phyloP scores from a whole-genome alignment of 2,329 filamentous ascomycete genomes.

The Nothophoma quercina region DNA sequence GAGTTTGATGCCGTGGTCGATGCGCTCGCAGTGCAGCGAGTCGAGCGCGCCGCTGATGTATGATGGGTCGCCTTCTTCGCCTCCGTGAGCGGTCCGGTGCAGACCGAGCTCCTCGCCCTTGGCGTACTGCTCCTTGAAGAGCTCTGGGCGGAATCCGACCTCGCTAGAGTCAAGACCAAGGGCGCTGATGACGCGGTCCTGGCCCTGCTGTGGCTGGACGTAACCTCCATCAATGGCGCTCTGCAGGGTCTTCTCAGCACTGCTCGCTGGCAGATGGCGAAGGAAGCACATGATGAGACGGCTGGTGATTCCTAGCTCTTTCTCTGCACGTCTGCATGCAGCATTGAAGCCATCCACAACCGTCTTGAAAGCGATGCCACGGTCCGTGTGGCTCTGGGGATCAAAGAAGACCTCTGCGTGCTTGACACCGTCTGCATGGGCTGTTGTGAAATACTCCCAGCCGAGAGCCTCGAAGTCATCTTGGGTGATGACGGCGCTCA shows the following conservation, averaged over 20 bases:
- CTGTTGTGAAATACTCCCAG: slow-evolving; percentile 73
- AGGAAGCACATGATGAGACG: slow-evolving; percentile 76
- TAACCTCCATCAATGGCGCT: slow-evolving; percentile 52
- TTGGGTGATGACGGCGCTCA: slow-evolving; percentile 70
- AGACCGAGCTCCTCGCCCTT: slow-evolving; percentile 62
- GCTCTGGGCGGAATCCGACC: slow-evolving; percentile 53
- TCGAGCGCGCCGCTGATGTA: slow-evolving; percentile 73
- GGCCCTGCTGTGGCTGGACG: slow-evolving; percentile 55
- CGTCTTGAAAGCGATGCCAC: slow-evolving; percentile 69
- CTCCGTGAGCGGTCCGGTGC: slow-evolving; percentile 74
- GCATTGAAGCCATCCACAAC: slow-evolving; percentile 69
- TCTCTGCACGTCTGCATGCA: slow-evolving; percentile 67
- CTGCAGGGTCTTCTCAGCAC: slow-evolving; percentile 53
- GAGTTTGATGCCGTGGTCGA: slow-evolving; percentile 77
- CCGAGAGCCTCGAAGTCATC: slow-evolving; percentile 77
- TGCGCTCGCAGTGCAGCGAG: slow-evolving; percentile 67
- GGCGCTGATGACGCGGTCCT: slow-evolving; percentile 62
- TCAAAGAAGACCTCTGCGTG: slow-evolving; percentile 85
- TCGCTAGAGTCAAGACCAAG: slow-evolving; percentile 74
- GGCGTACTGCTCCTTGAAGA: slow-evolving; percentile 69
- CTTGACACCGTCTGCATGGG: slow-evolving; percentile 69
- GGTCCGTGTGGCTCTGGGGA: slow-evolving; percentile 74
- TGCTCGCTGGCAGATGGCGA: slow-evolving; percentile 69
- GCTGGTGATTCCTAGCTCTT: slow-evolving; percentile 69
- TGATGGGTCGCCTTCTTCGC: slow-evolving; percentile 74